phyloP scores from a whole-genome alignment of 2,329 filamentous ascomycete genomes.

The Scedosporium aurantiacum region DNA sequence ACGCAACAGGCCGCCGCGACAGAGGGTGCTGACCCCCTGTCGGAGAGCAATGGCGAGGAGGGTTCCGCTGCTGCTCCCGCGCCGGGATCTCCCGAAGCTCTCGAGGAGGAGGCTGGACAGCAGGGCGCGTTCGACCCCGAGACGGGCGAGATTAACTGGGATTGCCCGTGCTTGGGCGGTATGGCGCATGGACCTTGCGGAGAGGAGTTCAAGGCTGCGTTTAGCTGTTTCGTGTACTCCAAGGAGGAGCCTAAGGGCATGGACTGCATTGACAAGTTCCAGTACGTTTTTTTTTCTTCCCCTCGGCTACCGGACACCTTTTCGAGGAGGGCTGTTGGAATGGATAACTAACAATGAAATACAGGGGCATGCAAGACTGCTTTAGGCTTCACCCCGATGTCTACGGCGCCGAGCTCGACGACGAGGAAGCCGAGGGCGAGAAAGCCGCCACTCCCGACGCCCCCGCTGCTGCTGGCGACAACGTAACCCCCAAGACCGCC shows the following conservation, averaged over 20 bases:
- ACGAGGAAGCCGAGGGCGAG: constrained; percentile 37
- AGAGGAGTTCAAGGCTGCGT: constrained; percentile 87
- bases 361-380: constrained; percentile 91
- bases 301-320: too few relatives aligned
- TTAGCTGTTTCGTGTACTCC: constrained; percentile 97
- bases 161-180: constrained; percentile 91
- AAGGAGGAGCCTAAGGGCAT: constrained; percentile 93
- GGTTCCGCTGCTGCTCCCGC: constrained; percentile 9
- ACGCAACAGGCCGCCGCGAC: constrained; percentile 10
- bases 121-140: constrained; percentile 96
- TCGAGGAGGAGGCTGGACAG: constrained; percentile 73
- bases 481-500: neutral
- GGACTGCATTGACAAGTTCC: constrained; percentile 96
- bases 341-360: constrained; percentile 18
- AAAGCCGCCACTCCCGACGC: neutral
- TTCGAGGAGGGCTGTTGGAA: constrained; percentile 4
- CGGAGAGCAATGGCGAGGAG: constrained; percentile 7
- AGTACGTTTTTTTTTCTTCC: constrained; percentile 44
- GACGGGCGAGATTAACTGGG: constrained; percentile 99
- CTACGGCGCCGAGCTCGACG: constrained; percentile 81
- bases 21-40: constrained; percentile 13
- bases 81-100: constrained; percentile 32
- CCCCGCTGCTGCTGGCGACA: neutral
- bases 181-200: constrained; percentile 97
- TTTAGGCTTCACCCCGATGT: constrained; percentile 88